Base-by-base conservation (phyloP, 129 eudicot genomes). In the Saussurea involucrata region DNA sequence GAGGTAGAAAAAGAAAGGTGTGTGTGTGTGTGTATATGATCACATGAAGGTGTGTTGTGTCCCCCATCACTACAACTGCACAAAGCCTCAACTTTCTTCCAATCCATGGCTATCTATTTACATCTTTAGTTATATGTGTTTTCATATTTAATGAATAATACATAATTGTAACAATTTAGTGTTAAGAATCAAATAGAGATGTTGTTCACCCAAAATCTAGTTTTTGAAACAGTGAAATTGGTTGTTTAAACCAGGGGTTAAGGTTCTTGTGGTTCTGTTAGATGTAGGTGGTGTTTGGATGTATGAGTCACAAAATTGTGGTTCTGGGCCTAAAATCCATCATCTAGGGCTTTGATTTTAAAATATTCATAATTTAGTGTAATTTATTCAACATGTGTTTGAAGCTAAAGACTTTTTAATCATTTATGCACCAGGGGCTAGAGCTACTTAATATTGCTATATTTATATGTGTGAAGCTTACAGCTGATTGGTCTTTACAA, bases 11-110 rank as follows among this genome's bases (percentile, higher is more conserved):
- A 79, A 21, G 68, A 79, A 72, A 72, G 74, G 70, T 72, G 25
- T 72, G 60, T 79, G 72, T 13, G n/a, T n/a, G n/a, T n/a, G n/a
- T n/a, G n/a, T n/a, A n/a, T n/a, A n/a, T n/a, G 33, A 79, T 72
- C 83, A 79, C 83, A 79, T 79, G 77, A 71, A 71, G 68, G 58
- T 72, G 78, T 61, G 77, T 78, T 61, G 77, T 37, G 73, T 70
- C 82, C 76, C 72, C 83, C 83, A 72, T 79, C 83, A 79, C 77
- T 78, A 27, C 70, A 70, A 44, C 79, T 36, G 25, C 27, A 22
- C 22, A 5, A 18, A n/a, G 22, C 61, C 13, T 6, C 61, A 17
- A 17, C 61, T 53, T 53, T n/a, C 58, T 17, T 49, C 58, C 58
- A 49, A 49, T 49, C 9, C 3, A 1, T 53, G 61, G 61, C 61